Conservation (phyloP, 2,329 filamentous ascomycete genomes). For the Fonsecaea nubica region DNA sequence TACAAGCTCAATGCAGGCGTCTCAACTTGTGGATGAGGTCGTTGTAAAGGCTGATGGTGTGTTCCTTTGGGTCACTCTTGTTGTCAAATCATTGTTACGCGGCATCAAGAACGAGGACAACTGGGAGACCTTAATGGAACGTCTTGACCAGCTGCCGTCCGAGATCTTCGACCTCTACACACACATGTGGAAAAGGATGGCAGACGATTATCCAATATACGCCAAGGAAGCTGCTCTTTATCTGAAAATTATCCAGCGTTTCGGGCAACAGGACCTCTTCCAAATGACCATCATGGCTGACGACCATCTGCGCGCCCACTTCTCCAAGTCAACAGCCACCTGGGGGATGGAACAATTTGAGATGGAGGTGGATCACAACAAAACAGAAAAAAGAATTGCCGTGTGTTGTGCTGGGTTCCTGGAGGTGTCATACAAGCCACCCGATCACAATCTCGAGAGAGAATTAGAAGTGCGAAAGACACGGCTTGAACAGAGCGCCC, state of each 20-base stretch:
- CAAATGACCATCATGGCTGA: background rate
- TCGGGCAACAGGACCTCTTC: background rate
- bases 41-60: conserved; percentile 9
- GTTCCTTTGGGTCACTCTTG: conserved; percentile 19
- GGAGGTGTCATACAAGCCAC: background rate
- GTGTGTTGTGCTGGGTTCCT: background rate
- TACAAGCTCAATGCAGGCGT: background rate
- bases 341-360: conserved; percentile 1
- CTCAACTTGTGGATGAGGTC: background rate
- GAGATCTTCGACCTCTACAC: conserved; percentile 9
- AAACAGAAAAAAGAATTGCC: background rate
- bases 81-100: conserved; percentile 4
- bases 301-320: conserved; percentile 1
- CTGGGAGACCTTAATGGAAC: background rate
- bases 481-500: background rate
- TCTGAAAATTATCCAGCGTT: background rate
- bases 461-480: background rate
- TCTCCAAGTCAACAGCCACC: background rate
- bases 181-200: conserved; percentile 20
- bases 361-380: background rate
- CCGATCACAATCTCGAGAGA: background rate
- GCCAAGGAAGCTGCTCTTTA: conserved; percentile 14
- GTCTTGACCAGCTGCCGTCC: conserved; percentile 8
- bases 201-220: conserved; percentile 8
- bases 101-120: conserved; percentile 11